Evolutionary conservation across 306 rosid species (phyloP), one percentile per base, ranked within the genome.

Genomic region (Albizia julibrissin): DNA sequence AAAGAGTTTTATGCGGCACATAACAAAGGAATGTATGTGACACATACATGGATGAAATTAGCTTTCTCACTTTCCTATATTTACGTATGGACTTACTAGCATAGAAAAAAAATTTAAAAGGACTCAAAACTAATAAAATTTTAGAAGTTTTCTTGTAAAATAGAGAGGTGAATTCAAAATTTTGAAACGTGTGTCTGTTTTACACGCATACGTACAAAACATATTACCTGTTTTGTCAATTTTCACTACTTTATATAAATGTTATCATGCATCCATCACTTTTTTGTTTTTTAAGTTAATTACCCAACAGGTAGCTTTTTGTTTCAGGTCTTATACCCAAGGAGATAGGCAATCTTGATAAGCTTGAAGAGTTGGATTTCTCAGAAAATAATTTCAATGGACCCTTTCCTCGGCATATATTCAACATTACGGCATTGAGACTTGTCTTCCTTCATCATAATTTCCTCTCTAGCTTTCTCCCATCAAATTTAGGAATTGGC

Each of bases 351-450:
- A 31, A 31, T 65, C 70, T 65, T 65, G 24, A 31, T 6, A 31
- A 14, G 34, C 22, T 65, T 6, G 70, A 65, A 18, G 2, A 15
- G 8, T 31, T 65, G 44, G 3, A 0, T 24, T 8, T 84, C 31
- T 26, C 27, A 43, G 0, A 0, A 10, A 82, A 79, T 33, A 2
- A 39, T 0, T 61, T 84, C 46, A 80, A 40, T 37, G 84, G 84
- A 39, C 7, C 31, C 10, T 26, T 84, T 46, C 49, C 84, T 77
- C 40, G 44, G 5, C 49, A 46, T 61, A 14, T 86, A 26, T 69
- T 86, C 61, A 86, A 82, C 64, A 86, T 79, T 16, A 74, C 89
- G 34, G 6, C n/a, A 29, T 43, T 83, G 47, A 27, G 10, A 1
- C 3, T 1, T 0, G 21, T 62, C 3, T 22, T 1, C 47, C 79